phyloP scores from a whole-genome alignment of 768 basidiomycete genomes.

The Thelephora aurantiotincta region DNA sequence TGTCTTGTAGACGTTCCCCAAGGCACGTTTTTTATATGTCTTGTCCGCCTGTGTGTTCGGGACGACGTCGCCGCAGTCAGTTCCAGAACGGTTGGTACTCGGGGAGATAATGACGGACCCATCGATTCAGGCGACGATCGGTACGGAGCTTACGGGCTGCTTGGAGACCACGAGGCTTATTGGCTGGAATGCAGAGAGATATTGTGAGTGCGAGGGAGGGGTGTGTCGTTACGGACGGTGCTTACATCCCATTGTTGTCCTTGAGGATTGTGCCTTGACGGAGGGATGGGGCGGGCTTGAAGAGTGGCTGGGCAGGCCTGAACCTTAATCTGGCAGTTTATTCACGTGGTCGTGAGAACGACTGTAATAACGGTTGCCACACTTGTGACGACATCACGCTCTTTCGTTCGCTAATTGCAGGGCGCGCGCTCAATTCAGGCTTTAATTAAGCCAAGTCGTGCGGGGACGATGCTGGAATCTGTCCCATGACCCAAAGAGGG shows the following conservation, averaged over 20 bases:
- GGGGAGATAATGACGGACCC: slow-evolving; percentile 36
- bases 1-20: slow-evolving; percentile 99
- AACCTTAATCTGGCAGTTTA: too few species aligned
- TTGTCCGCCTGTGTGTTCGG: slow-evolving; percentile 72
- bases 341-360: too few species aligned
- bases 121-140: slow-evolving; percentile 89
- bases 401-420: too few species aligned
- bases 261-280: background rate
- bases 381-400: too few species aligned
- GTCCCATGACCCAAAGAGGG: too few species aligned
- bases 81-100: background rate
- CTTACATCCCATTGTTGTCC: background rate
- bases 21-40: slow-evolving; percentile 97
- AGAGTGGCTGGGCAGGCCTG: background rate
- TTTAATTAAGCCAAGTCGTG: too few species aligned
- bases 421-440: too few species aligned
- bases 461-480: too few species aligned
- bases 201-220: background rate
- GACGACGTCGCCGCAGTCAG: background rate
- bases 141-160: slow-evolving; percentile 97
- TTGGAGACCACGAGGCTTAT: slow-evolving; percentile 98
- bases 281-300: background rate
- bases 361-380: too few species aligned
- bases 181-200: slow-evolving; percentile 37
- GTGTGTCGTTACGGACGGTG: background rate